Evolutionary conservation across 1,284 basidiomycete species (phyloP).

Genomic region (Ceratobasidium sp.): DNA sequence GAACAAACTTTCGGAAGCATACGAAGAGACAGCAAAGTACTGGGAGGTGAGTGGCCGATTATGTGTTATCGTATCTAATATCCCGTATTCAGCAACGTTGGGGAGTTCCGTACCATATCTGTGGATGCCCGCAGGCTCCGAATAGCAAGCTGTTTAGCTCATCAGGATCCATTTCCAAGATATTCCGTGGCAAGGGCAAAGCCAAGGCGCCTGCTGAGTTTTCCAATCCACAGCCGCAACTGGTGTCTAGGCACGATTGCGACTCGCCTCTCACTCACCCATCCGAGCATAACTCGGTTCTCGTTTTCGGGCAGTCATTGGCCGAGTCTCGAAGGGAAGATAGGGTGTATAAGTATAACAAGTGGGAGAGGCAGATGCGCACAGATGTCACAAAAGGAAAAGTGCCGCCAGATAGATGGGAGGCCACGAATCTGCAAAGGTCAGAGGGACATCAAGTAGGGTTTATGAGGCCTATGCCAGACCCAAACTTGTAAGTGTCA

Average conservation of each 20-base stretch:
- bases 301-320: slow-evolving; percentile 35
- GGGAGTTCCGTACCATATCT: slow-evolving; percentile 24
- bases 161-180: background rate
- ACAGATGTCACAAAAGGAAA: slow-evolving; percentile 3
- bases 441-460: slow-evolving; percentile 11
- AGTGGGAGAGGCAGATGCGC: slow-evolving; percentile 17
- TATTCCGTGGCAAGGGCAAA: slow-evolving; percentile 33
- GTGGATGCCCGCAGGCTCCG: slow-evolving; percentile 40
- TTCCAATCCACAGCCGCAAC: slow-evolving; percentile 39
- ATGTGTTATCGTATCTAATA: no score
- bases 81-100: slow-evolving; percentile 15
- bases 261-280: slow-evolving; percentile 45
- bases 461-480: slow-evolving; percentile 16
- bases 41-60: slow-evolving; percentile 42
- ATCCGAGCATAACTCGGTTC: slow-evolving; percentile 44
- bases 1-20: slow-evolving; percentile 42
- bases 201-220: slow-evolving; percentile 4
- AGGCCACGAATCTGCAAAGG: slow-evolving; percentile 7
- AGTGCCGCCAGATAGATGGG: slow-evolving; percentile 17
- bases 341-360: background rate
- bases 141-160: slow-evolving; percentile 13
- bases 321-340: background rate
- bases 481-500: slow-evolving; percentile 12
- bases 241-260: slow-evolving; percentile 38
- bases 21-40: slow-evolving; percentile 44